Evolutionary conservation across 1,139 yeast species (phyloP).

Genomic region (Geotrichum carabidarum): DNA sequence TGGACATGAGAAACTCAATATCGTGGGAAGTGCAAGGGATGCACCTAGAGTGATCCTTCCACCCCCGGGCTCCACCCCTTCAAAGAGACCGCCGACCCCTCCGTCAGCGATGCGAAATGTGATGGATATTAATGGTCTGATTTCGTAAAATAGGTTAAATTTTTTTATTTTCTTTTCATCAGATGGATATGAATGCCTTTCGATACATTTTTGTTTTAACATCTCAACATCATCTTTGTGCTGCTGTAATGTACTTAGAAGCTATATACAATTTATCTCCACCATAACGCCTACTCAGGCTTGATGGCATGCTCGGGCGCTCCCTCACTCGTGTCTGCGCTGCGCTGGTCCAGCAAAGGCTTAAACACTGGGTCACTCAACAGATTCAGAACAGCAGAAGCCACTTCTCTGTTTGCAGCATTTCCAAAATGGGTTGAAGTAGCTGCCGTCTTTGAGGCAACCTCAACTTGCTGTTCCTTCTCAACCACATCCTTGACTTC

Average conservation of each 20-base stretch:
- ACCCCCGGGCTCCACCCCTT: slow-evolving; percentile 16
- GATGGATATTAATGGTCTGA: slow-evolving; percentile 25
- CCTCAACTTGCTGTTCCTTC: slow-evolving; percentile 11
- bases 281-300: slow-evolving; percentile 15
- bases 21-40: slow-evolving; percentile 24
- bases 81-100: background rate
- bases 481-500: slow-evolving; percentile 41
- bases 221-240: background rate
- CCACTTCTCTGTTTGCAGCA: slow-evolving; percentile 53
- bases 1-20: slow-evolving; percentile 33
- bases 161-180: slow-evolving; percentile 1
- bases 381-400: slow-evolving; percentile 67
- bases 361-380: slow-evolving; percentile 59
- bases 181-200: background rate
- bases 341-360: slow-evolving; percentile 26
- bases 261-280: no score
- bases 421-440: slow-evolving; percentile 23
- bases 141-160: slow-evolving; percentile 16
- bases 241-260: background rate
- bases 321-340: slow-evolving; percentile 21
- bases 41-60: slow-evolving; percentile 13
- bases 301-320: slow-evolving; percentile 22
- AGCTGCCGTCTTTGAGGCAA: slow-evolving; percentile 16
- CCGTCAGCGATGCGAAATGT: slow-evolving; percentile 17
- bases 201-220: background rate